Evolutionary conservation across 2,329 filamentous ascomycete species (phyloP), one percentile per base, ranked within the genome.

Genomic region (Aspergillus puulaauensis): DNA sequence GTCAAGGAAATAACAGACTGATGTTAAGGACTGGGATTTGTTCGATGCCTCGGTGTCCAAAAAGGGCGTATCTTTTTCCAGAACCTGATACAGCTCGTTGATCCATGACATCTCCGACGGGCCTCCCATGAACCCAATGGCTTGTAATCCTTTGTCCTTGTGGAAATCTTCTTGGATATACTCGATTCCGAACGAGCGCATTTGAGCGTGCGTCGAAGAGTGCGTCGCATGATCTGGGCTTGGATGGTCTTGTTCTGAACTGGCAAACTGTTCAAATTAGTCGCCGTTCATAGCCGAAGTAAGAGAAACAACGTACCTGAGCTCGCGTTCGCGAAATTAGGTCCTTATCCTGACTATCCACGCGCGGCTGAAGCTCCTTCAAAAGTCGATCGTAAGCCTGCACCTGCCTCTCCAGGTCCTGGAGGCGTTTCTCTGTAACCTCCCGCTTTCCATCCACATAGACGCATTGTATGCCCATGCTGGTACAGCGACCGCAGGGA

Each of bases 381-480:
- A 78, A 54, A 23, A 77, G 58, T 24, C 63, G 63, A 56, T 77
- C 70, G 56, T 74, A 76, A 17, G 66, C 67, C 46, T 71, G 65
- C 12, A 76, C 67, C 57, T 76, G 72, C 23, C 68, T 66, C 35
- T 70, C 73, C 60, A 77, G 66, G 57, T 72, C 72, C 23, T 68
- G 71, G 45, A 78, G 63, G 52, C 65, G 78, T 75, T 76, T 78
- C 57, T 70, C 71, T 57, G 70, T 72, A 59, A 72, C 70, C 59
- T 78, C 77, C 54, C 73, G 68, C 62, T 78, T 79, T 40, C 76
- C 72, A 64, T 77, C 75, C 24, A 74, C 74, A 58, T 79, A 79
- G 15, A 70, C 72, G 64, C 77, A 79, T 2, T 54, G 56, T 21
- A 75, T 68, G 8, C 72, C 71, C 27, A 72, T 64, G 54, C 78